Conservation (phyloP, 176 grass and related monocot genomes). For the barley (Hordeum vulgare) region DNA sequence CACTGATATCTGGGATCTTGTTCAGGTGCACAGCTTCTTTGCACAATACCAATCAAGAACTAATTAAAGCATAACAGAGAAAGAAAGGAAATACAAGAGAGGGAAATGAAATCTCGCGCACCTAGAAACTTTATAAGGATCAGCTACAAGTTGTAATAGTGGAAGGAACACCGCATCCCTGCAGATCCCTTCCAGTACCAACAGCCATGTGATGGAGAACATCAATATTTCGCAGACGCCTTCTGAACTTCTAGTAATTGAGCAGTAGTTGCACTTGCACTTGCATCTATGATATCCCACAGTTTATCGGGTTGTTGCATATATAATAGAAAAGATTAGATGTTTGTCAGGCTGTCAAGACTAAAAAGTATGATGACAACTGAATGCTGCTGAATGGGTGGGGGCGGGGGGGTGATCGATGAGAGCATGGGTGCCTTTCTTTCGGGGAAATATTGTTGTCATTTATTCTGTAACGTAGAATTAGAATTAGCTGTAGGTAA, state of each 20-base stretch:
- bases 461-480: constrained; percentile 15
- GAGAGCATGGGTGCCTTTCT: constrained; percentile 13
- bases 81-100: background rate
- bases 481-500: constrained; percentile 23
- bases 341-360: background rate
- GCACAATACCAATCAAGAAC: background rate
- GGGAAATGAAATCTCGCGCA: background rate
- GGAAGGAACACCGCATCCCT: background rate
- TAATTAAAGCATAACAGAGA: background rate
- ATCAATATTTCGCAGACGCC: constrained; percentile 4
- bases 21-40: constrained; percentile 6
- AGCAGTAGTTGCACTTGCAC: background rate
- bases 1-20: background rate
- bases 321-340: background rate
- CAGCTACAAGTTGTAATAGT: background rate
- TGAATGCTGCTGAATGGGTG: background rate
- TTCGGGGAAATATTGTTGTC: background rate
- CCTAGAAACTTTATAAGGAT: background rate
- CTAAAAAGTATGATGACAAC: background rate
- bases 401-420: background rate
- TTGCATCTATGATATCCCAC: background rate
- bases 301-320: background rate
- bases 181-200: background rate
- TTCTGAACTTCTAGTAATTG: constrained; percentile 16
- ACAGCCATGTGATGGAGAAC: background rate